phyloP scores from a whole-genome alignment of 2,329 filamentous ascomycete genomes.

The Xylariaceae sp. region DNA sequence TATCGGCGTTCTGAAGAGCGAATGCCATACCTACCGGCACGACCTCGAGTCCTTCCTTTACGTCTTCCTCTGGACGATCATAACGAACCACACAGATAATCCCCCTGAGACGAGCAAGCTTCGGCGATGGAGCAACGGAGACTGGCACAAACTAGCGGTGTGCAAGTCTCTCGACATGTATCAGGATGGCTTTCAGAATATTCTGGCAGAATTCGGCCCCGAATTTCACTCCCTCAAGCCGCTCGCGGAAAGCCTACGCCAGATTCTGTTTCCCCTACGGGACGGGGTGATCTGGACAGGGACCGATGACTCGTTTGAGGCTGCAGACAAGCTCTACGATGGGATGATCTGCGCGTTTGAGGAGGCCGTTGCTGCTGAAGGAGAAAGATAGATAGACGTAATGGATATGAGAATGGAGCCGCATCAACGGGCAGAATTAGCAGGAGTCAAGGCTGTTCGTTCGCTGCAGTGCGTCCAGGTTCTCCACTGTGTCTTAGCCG shows the following conservation, averaged over 20 bases:
- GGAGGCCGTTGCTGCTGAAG: slow-evolving; percentile 19
- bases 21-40: slow-evolving; percentile 29
- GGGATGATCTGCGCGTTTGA: slow-evolving; percentile 41
- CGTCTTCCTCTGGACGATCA: slow-evolving; percentile 30
- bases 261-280: slow-evolving; percentile 24
- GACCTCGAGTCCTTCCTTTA: slow-evolving; percentile 33
- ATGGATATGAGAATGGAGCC: no score
- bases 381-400: no score
- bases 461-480: no score
- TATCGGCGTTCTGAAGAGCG: slow-evolving; percentile 27
- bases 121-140: slow-evolving; percentile 25
- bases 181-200: slow-evolving; percentile 16
- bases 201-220: slow-evolving; percentile 25
- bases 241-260: slow-evolving; percentile 19
- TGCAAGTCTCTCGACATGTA: slow-evolving; percentile 26
- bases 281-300: slow-evolving; percentile 24
- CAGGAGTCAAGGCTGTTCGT: no score
- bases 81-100: slow-evolving; percentile 22
- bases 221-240: slow-evolving; percentile 26
- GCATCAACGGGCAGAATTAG: no score
- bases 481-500: no score
- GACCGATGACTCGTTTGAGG: slow-evolving; percentile 22
- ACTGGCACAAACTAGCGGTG: slow-evolving; percentile 21
- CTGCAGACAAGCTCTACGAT: slow-evolving; percentile 22
- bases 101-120: slow-evolving; percentile 25